phyloP scores from a whole-genome alignment of 2,329 filamentous ascomycete species.

The Penicillium sp. region DNA sequence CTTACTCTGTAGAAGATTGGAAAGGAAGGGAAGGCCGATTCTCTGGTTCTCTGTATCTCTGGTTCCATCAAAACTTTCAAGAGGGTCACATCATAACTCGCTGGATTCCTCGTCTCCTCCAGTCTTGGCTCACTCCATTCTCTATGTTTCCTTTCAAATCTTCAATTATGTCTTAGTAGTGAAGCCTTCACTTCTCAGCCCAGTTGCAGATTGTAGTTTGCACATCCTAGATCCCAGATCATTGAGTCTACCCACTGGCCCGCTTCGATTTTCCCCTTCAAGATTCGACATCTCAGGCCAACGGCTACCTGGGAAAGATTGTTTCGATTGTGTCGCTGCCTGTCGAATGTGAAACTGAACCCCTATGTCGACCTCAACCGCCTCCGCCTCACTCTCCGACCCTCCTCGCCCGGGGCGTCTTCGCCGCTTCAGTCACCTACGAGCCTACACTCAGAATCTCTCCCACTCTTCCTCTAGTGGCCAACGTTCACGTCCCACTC shows the following conservation, averaged over 20 bases:
- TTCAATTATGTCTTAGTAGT: constrained; percentile 8
- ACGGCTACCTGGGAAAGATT: not conserved
- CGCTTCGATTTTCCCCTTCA: not conserved
- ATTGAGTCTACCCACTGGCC: not conserved
- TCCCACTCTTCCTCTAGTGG: constrained; percentile 21
- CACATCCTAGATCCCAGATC: constrained; percentile 7
- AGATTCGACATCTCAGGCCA: not conserved
- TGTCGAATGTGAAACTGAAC: not conserved
- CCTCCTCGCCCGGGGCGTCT: constrained; percentile 34
- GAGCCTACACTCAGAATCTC: constrained; percentile 36
- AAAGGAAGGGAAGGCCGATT: not conserved
- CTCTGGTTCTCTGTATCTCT: not conserved
- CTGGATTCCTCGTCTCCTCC: not conserved
- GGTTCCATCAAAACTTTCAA: not conserved
- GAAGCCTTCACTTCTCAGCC: constrained; percentile 8
- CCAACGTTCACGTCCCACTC: constrained; percentile 33
- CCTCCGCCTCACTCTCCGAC: constrained; percentile 34
- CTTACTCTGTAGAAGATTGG: no score
- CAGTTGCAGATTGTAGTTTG: constrained; percentile 17
- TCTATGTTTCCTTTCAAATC: constrained; percentile 3
- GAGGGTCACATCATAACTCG: not conserved
- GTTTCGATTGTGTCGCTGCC: not conserved
- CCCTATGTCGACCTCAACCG: constrained; percentile 33
- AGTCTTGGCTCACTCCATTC: not conserved
- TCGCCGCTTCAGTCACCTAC: constrained; percentile 40